These are phyloP conservation scores for Alternaria sp. DNA, from an alignment of 2,329 filamentous ascomycete genomes.

Conservation along the genomic window DNA sequence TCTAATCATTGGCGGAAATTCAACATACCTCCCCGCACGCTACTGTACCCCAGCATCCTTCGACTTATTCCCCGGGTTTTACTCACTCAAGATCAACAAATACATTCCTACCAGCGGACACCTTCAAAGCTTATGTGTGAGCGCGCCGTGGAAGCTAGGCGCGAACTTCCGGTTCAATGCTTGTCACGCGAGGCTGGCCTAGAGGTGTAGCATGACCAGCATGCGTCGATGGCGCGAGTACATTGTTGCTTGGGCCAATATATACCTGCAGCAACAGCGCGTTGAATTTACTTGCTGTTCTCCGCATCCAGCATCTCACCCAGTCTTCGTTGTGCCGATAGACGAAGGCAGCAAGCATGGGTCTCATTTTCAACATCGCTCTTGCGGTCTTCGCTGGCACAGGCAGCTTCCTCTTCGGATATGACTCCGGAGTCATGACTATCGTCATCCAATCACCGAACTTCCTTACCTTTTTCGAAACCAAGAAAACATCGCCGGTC, in stretches of 20 bases:
- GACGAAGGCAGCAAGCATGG: conserved; percentile 42
- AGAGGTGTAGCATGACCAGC: conserved; percentile 21
- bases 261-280: conserved; percentile 13
- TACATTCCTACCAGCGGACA: conserved; percentile 12
- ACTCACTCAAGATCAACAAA: conserved; percentile 22
- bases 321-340: background rate
- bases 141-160: conserved; percentile 36
- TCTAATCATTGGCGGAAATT: conserved; percentile 37
- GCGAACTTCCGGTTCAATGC: conserved; percentile 32
- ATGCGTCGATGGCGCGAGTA: conserved; percentile 17
- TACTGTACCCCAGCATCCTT: conserved; percentile 31
- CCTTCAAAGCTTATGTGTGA: conserved; percentile 4
- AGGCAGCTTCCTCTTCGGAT: conserved; percentile 50
- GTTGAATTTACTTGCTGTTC: background rate
- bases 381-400: conserved; percentile 57
- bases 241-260: conserved; percentile 20
- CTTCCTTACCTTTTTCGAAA: conserved; percentile 67
- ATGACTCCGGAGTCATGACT: conserved; percentile 54
- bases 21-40: conserved; percentile 28
- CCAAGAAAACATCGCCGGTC: conserved; percentile 59
- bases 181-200: conserved; percentile 17
- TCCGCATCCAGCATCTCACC: background rate
- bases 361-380: conserved; percentile 54
- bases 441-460: conserved; percentile 65
- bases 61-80: conserved; percentile 27